Evolutionary conservation across 371 early-diverging fungal species (phyloP).

Genomic region (Rhizopus sp.): DNA sequence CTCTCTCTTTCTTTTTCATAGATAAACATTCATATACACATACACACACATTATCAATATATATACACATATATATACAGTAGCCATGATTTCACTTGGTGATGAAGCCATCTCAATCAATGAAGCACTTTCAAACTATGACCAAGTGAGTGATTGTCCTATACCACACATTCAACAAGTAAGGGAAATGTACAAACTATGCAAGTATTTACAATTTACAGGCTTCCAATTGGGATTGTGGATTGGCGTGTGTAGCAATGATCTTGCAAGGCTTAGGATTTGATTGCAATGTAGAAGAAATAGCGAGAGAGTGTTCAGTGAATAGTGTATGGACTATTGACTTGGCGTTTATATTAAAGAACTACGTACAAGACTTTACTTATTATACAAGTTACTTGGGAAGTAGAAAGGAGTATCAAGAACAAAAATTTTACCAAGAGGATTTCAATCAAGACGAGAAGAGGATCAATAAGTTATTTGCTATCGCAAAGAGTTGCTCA

Average conservation of each 20-base stretch:
- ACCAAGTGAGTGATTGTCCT: conserved; percentile 30
- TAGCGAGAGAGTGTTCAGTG: conserved; percentile 48
- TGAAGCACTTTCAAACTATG: conserved; percentile 29
- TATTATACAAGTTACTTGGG: conserved; percentile 87
- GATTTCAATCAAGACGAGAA: conserved; percentile 71
- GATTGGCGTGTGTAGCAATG: conserved; percentile 85
- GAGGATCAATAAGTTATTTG: conserved; percentile 76
- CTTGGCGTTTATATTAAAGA: conserved; percentile 73
- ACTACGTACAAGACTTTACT: conserved; percentile 77
- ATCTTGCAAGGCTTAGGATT: conserved; percentile 62
- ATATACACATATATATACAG: too few relatives aligned
- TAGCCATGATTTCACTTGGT: conserved; percentile 21
- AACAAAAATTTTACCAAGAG: conserved; percentile 71
- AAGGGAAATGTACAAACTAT: background rate
- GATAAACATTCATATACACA: too few relatives aligned
- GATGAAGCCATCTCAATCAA: conserved; percentile 11
- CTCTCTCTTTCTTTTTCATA: too few relatives aligned
- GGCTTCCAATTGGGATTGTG: conserved; percentile 77
- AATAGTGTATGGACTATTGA: conserved; percentile 90
- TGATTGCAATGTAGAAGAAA: conserved; percentile 42
- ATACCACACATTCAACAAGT: conserved; percentile 38
- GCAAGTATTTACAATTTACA: conserved; percentile 4
- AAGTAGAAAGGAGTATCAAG: conserved; percentile 71
- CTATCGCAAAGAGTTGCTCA: conserved; percentile 67
- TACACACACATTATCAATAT: too few relatives aligned